These are phyloP conservation scores for Entelexis paramagnoliae DNA, from an alignment of 1,139 yeast genomes.

Conservation along the genomic window DNA sequence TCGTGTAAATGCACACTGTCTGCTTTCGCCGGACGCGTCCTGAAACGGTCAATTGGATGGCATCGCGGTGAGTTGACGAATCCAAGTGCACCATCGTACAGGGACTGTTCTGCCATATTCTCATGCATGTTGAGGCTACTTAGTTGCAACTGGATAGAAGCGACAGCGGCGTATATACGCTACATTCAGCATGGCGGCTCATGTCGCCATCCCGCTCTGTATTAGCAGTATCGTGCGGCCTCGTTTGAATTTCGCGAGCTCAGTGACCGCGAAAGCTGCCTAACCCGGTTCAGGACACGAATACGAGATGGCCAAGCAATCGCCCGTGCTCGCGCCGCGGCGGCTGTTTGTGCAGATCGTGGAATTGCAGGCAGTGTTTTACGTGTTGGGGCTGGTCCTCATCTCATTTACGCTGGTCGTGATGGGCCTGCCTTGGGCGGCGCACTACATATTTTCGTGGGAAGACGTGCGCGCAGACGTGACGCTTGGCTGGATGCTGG, in stretches of 20 bases:
- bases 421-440: slow-evolving; percentile 38
- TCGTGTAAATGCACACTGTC: no score
- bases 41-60: no score
- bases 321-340: slow-evolving; percentile 35
- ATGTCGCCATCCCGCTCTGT: not conserved
- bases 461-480: slow-evolving; percentile 61
- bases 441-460: slow-evolving; percentile 78
- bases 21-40: no score
- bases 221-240: not conserved
- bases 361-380: slow-evolving; percentile 33
- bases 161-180: no score
- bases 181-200: no score
- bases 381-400: slow-evolving; percentile 31
- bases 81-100: no score
- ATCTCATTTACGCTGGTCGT: slow-evolving; percentile 32
- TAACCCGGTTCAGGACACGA: not conserved
- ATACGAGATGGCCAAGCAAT: slow-evolving; percentile 30
- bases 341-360: slow-evolving; percentile 34
- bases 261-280: not conserved
- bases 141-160: no score
- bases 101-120: no score
- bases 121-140: no score
- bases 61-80: no score
- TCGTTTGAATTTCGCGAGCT: not conserved
- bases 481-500: slow-evolving; percentile 66